phyloP scores from a whole-genome alignment of 2,329 filamentous ascomycete species.

The Pochonia chlamydosporia region DNA sequence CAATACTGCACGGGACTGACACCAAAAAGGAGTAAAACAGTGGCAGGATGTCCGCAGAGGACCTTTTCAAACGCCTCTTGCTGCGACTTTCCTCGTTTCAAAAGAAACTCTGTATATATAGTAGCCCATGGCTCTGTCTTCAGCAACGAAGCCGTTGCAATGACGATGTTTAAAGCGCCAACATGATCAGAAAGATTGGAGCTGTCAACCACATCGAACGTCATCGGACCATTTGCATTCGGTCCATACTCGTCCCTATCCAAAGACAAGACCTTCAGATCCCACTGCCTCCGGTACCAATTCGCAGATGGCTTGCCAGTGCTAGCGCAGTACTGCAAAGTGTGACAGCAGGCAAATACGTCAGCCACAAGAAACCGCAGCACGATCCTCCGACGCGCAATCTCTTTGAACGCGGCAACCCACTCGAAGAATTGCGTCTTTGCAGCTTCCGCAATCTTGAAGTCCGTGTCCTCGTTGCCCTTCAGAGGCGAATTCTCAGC shows the following conservation, averaged over 20 bases:
- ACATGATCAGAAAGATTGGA: constrained; percentile 36
- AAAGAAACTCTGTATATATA: constrained; percentile 42
- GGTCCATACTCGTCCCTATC: constrained; percentile 34
- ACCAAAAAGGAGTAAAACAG: constrained; percentile 44
- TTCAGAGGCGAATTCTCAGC: constrained; percentile 32
- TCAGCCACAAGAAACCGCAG: constrained; percentile 45
- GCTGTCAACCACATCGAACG: constrained; percentile 54
- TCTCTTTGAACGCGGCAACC: constrained; percentile 23
- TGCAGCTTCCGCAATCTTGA: constrained; percentile 27
- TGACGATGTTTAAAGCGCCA: constrained; percentile 29
- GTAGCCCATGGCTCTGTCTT: constrained; percentile 35
- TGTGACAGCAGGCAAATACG: constrained; percentile 45
- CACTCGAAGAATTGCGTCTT: constrained; percentile 41
- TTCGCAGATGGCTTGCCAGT: constrained; percentile 27
- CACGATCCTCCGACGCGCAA: constrained; percentile 28
- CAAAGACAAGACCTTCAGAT: constrained; percentile 33
- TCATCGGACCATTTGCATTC: constrained; percentile 25
- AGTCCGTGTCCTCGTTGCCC: constrained; percentile 11
- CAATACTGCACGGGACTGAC: constrained; percentile 43
- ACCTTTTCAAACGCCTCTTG: constrained; percentile 30
- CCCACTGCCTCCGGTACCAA: constrained; percentile 36
- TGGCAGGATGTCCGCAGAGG: constrained; percentile 40
- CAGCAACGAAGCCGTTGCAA: constrained; percentile 43
- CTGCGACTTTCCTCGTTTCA: constrained; percentile 21
- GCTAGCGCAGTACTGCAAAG: constrained; percentile 35